phyloP scores from a whole-genome alignment of 306 rosid species.

The Chamaecrista fasciculata region DNA sequence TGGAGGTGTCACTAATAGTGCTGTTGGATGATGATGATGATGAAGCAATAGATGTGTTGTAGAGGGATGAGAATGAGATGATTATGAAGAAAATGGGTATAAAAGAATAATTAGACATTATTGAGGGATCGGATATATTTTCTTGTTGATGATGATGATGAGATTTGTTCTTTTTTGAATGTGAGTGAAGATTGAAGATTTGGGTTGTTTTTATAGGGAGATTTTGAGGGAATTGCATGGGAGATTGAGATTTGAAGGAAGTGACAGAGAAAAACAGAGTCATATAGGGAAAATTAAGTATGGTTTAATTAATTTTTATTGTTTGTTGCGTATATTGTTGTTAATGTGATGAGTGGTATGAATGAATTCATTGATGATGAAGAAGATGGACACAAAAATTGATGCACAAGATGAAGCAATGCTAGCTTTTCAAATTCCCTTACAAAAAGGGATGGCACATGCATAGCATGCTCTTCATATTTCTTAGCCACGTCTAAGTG shows the following conservation, averaged over 20 bases:
- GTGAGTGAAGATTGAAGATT: conserved; percentile 3
- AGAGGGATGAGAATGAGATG: conserved; percentile 16
- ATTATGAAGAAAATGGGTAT: conserved; percentile 19
- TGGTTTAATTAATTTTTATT: too few species aligned
- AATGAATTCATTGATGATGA: too few species aligned
- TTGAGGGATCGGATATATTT: background rate
- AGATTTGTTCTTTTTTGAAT: too few species aligned
- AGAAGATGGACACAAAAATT: background rate
- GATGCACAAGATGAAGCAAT: background rate
- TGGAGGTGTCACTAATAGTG: background rate
- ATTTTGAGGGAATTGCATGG: background rate
- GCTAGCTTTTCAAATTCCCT: background rate
- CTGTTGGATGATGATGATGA: background rate
- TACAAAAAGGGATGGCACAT: conserved; percentile 35
- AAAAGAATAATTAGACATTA: background rate
- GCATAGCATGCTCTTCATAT: too few species aligned
- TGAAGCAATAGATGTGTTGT: conserved; percentile 11
- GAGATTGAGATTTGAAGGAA: background rate
- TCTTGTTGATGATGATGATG: conserved; percentile 34
- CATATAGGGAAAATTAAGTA: too few species aligned
- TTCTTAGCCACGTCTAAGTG: conserved; percentile 15
- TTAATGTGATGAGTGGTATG: too few species aligned
- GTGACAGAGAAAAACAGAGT: background rate
- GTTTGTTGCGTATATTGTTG: background rate
- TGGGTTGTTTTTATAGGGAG: conserved; percentile 38